Percentiles rank a stretch among this genome's conserved stretches.
Conservation (phyloP, 495 filamentous ascomycete genomes). For the Bathelium albidoporum region DNA sequence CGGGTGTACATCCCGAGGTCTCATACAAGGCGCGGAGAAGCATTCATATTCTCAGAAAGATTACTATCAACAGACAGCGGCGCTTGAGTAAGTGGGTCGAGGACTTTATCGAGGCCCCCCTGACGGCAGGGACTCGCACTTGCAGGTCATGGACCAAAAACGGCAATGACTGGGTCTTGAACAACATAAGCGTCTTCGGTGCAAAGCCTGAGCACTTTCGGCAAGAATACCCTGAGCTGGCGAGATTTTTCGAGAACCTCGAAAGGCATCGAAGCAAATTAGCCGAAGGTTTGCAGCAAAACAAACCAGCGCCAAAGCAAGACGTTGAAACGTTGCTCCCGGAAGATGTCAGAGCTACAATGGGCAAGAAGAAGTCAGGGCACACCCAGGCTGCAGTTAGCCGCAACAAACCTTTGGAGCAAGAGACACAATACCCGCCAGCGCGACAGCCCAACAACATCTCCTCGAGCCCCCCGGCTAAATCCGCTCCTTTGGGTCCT, state of each 20-base stretch:
- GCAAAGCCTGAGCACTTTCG: not conserved
- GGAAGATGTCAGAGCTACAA: not conserved
- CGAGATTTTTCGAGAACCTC: not conserved
- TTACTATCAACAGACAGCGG: not conserved
- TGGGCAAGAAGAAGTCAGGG: not conserved
- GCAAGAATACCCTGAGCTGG: not conserved
- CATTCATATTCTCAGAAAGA: not conserved
- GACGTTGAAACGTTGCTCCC: not conserved
- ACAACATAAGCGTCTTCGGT: not conserved
- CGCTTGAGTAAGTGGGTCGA: not conserved
- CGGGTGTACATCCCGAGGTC: not conserved
- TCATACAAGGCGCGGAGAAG: not conserved
- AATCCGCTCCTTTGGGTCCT: not conserved
- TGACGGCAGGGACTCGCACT: not conserved
- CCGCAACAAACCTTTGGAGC: not conserved
- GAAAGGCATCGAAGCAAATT: not conserved
- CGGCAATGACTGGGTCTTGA: not conserved
- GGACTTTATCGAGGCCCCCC: not conserved
- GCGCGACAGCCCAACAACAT: not conserved
- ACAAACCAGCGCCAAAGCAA: not conserved
- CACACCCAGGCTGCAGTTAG: not conserved
- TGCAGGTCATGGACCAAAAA: conserved; percentile 1
- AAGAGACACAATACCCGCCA: not conserved
- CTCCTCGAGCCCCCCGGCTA: not conserved
- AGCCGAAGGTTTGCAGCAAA: not conserved